Base-by-base conservation (phyloP, 768 basidiomycete genomes). In the Neoboletus magnificus region DNA sequence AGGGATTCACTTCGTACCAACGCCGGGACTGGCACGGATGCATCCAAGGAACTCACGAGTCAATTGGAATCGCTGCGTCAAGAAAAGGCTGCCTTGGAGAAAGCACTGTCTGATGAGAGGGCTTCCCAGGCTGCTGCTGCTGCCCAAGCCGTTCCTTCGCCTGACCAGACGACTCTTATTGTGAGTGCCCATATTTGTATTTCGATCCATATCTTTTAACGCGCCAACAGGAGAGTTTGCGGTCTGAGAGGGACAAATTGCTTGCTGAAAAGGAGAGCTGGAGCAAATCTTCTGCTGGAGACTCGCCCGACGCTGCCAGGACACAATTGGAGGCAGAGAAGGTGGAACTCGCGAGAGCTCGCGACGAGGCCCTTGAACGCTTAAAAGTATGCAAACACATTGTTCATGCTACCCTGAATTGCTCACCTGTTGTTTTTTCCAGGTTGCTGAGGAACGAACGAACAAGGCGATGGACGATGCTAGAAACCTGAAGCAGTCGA, bases 311-410 rank as follows among this genome's bases (percentile, higher is more conserved):
- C 15, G 67, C 71, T 35, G 64, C 65, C 30, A 77, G 74, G 50
- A 57, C 62, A 15, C 68, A 70, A 18, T 82, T 82, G 80, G 85
- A 88, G 53, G 63, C 74, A 1, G 86, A 89, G 65, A 89, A 84
- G 61, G 75, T 71, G 0, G 79, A 81, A 50, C 73, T 91, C 1
- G 52, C 77, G 35, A 82, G 82, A 60, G 76, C 77, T 27, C 82
- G 83, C 8, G 85, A 80, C 54, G 82, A 85, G n/a, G 84, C 84
- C 3, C 56, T 80, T 7, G 73, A 79, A 12, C 81, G 82, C 50
- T 70, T 79, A n/a, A 82, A 83, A 74, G 89, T 86, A 66, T 25
- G 68, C 9, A 37, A 30, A 35, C 4, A 30, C 37, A 18, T 13
- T n/a, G 27, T 33, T 5, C 27, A 3, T 43, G 10, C 15, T 18